Evolutionary conservation across 2,329 filamentous ascomycete species (phyloP).

Genomic region (Cordyceps cateniannulata): DNA sequence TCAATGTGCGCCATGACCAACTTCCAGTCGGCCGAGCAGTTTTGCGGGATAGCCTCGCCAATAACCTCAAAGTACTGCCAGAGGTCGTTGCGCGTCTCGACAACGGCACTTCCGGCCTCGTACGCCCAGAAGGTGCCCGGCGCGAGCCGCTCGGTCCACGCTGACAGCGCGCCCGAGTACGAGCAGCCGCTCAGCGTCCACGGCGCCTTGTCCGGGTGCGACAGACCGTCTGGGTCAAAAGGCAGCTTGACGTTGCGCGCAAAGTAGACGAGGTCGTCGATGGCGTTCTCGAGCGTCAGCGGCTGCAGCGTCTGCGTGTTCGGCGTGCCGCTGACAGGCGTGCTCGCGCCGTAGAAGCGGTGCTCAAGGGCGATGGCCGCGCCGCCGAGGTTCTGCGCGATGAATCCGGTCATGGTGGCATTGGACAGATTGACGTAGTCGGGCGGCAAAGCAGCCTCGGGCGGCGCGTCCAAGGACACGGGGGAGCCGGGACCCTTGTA

Average conservation of each 20-base stretch:
- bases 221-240: slow-evolving; percentile 55
- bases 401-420: slow-evolving; percentile 58
- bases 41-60: slow-evolving; percentile 38
- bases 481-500: slow-evolving; percentile 72
- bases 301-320: slow-evolving; percentile 66
- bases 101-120: slow-evolving; percentile 71
- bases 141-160: slow-evolving; percentile 65
- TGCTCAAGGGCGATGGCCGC: slow-evolving; percentile 70
- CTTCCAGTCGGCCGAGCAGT: slow-evolving; percentile 58
- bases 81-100: slow-evolving; percentile 66
- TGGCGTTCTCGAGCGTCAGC: slow-evolving; percentile 68
- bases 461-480: slow-evolving; percentile 60
- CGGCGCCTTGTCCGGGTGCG: slow-evolving; percentile 58
- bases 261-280: slow-evolving; percentile 73
- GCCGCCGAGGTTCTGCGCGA: slow-evolving; percentile 61
- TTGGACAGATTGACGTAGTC: slow-evolving; percentile 60
- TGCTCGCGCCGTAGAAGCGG: slow-evolving; percentile 72
- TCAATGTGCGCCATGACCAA: slow-evolving; percentile 43
- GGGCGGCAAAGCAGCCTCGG: slow-evolving; percentile 54
- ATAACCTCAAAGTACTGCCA: slow-evolving; percentile 50
- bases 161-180: slow-evolving; percentile 70
- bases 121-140: slow-evolving; percentile 70
- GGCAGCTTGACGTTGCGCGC: slow-evolving; percentile 62
- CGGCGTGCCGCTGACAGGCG: slow-evolving; percentile 48
- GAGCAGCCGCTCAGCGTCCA: slow-evolving; percentile 75